Base-by-base conservation (phyloP, 164 flowering plant species). In the Litsea cubeba region DNA sequence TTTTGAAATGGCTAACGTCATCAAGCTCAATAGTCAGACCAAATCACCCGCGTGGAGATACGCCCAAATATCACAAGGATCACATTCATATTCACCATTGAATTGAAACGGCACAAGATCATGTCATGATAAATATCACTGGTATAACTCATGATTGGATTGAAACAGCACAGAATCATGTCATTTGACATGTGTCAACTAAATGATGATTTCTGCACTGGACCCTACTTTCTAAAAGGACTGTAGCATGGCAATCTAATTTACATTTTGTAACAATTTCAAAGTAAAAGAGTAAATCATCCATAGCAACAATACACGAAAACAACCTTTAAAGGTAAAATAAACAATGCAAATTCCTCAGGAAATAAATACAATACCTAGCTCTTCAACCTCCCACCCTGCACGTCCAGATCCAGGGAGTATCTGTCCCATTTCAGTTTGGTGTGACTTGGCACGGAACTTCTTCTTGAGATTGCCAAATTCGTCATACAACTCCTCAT, bases 391-490 rank as follows among this genome's bases (percentile, higher is more conserved):
- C 70, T 92, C 95, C 99, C 99, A 95, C 65, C 98, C 98, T 8
- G 99, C 97, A 77, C 99, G 97, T 26, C 98, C 99, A 73, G 91
- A 85, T 64, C 96, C 99, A 65, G 93, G 89, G 74, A 85, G 85
- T 30, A 70, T 79, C 69, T 82, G 84, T 50, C 80, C 89, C 75
- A 80, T 73, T 82, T 92, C 97, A 70, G 90, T 83, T 84, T 86
- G 90, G 67, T 91, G 98, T 1, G 84, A 77, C 85, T 90, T 95
- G 63, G 86, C 97, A 78, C 99, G 97, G 65, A 88, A 95, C 74
- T 95, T 93, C 86, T 95, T 95, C 87, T 93, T 95, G 28, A 95
- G 88, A 82, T 92, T 92, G 51, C 99, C 99, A 88, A 95, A 95
- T 77, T 95, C 99, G 85, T 95, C 99, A 86, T 95, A 95, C 89